Evolutionary conservation across 495 filamentous ascomycete species (phyloP).

Genomic region (Hypoxylon perforatum): DNA sequence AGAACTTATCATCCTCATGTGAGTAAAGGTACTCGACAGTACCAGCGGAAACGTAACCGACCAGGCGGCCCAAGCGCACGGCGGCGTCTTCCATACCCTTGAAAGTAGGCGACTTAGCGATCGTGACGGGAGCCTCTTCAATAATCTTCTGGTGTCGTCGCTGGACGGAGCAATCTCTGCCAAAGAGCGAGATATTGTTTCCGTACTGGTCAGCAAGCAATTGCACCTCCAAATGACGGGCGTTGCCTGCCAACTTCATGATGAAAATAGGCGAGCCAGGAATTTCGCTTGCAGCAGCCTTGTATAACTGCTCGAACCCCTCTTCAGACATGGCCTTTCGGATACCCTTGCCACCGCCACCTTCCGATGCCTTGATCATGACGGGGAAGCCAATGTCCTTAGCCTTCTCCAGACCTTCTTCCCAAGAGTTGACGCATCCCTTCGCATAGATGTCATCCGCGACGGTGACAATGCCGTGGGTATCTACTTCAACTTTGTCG

Average conservation of each 20-base stretch:
- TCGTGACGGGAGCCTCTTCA: conserved; percentile 97
- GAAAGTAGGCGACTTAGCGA: conserved; percentile 90
- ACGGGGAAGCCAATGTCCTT: conserved; percentile 95
- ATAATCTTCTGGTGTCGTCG: conserved; percentile 99
- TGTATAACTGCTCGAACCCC: conserved; percentile 85
- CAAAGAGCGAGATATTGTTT: conserved; percentile 98
- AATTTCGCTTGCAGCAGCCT: conserved; percentile 95
- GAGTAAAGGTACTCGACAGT: conserved; percentile 99
- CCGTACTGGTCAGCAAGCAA: conserved; percentile 98
- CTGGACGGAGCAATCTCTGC: conserved; percentile 98
- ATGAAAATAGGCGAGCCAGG: conserved; percentile 99
- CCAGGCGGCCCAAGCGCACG: conserved; percentile 89
- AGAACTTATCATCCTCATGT: conserved; percentile 97
- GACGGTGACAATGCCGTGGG: conserved; percentile 91
- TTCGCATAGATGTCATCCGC: conserved; percentile 85
- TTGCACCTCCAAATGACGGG: conserved; percentile 96
- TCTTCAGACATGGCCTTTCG: conserved; percentile 92
- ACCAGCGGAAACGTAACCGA: conserved; percentile 98
- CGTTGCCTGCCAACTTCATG: conserved; percentile 98
- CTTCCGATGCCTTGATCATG: conserved; percentile 99
- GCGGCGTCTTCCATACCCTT: conserved; percentile 96
- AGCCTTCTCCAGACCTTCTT: conserved; percentile 90
- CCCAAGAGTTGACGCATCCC: conserved; percentile 86
- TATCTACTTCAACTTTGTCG: conserved; percentile 79
- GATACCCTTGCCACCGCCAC: conserved; percentile 99